Conservation (phyloP, 1,139 yeast species). For the Pneumocystis canis region DNA sequence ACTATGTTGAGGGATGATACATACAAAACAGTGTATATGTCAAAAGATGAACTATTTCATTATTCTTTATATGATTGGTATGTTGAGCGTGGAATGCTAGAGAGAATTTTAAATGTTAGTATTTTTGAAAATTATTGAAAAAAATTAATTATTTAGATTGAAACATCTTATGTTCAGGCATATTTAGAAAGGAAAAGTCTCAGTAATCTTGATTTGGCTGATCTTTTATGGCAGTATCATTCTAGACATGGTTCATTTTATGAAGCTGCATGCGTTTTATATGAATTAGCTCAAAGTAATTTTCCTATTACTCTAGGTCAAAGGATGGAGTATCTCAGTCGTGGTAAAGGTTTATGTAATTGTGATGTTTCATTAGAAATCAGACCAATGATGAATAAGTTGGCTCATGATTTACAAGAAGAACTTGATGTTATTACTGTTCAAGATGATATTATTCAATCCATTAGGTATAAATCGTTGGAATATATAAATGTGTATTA, state of each 20-base stretch:
- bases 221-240: conserved; percentile 75
- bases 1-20: conserved; percentile 50
- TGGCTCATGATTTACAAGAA: conserved; percentile 60
- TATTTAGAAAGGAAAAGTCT: conserved; percentile 63
- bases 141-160: conserved; percentile 23
- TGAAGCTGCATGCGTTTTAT: conserved; percentile 72
- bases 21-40: conserved; percentile 58
- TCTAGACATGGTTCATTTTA: conserved; percentile 68
- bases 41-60: conserved; percentile 71
- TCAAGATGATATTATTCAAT: conserved; percentile 63
- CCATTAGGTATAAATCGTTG: conserved; percentile 25
- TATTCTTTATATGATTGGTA: conserved; percentile 90
- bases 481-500: neutral
- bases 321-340: conserved; percentile 73
- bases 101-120: conserved; percentile 51
- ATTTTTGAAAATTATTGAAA: neutral
- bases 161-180: conserved; percentile 60
- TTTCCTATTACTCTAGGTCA: conserved; percentile 54
- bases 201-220: conserved; percentile 57
- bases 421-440: conserved; percentile 75
- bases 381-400: conserved; percentile 54
- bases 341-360: conserved; percentile 88
- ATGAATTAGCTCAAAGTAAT: conserved; percentile 57
- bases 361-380: conserved; percentile 67
- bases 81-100: conserved; percentile 60